A percentile compares a stretch with the other conserved stretches of the same genome.
phyloP scores from a whole-genome alignment of 345 rosid species.

The Isatis tinctoria region DNA sequence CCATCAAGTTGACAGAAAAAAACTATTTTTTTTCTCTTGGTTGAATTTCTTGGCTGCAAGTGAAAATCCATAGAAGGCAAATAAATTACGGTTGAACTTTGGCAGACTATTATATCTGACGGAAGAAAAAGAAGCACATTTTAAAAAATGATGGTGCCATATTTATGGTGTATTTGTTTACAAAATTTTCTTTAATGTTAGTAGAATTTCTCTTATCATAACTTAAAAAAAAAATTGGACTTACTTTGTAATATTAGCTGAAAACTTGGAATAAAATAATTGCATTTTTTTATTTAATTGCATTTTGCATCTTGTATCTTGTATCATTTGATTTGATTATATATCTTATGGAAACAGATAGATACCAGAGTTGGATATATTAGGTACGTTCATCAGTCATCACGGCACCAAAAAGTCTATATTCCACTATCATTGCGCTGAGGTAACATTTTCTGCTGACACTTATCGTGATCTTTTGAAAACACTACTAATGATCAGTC shows the following conservation, averaged over 20 bases:
- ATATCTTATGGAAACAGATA: neutral
- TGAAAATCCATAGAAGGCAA: no score
- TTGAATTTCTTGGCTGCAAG: no score
- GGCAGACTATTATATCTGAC: no score
- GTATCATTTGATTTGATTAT: neutral
- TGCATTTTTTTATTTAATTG: neutral
- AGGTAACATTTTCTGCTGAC: neutral
- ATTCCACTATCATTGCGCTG: slow-evolving; percentile 13
- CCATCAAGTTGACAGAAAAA: no score
- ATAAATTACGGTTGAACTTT: no score
- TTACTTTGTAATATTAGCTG: neutral
- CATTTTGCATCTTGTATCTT: neutral
- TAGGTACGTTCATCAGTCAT: slow-evolving; percentile 15
- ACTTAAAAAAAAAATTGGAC: no score
- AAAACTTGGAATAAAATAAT: neutral
- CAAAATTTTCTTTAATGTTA: no score
- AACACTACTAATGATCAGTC: neutral
- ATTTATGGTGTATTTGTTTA: no score
- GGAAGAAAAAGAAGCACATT: no score
- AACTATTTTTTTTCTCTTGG: no score
- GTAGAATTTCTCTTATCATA: no score
- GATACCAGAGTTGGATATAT: slow-evolving; percentile 11
- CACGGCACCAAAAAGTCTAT: slow-evolving; percentile 15
- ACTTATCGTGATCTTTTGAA: neutral
- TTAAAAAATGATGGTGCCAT: no score